Evolutionary conservation across 768 basidiomycete species (phyloP).

Genomic region (Phlebiopsis flavidoalba): DNA sequence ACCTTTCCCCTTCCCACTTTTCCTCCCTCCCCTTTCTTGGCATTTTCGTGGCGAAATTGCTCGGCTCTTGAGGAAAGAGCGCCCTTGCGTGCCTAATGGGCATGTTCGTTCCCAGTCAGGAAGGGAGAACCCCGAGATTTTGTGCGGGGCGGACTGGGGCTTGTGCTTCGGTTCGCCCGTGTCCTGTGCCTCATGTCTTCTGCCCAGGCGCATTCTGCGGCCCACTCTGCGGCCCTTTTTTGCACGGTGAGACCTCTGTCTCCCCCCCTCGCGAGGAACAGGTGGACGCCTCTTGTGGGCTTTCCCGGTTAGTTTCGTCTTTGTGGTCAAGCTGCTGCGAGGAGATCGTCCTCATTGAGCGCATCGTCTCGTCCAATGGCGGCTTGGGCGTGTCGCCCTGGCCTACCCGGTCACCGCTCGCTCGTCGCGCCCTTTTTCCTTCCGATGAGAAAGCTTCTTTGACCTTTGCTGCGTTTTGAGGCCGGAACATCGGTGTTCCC

Average conservation of each 20-base stretch:
- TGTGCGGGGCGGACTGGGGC: slow-evolving; percentile 43
- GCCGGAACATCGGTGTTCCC: slow-evolving; percentile 21
- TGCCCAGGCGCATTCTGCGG: slow-evolving; percentile 16
- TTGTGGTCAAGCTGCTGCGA: slow-evolving; percentile 71
- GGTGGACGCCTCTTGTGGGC: slow-evolving; percentile 45
- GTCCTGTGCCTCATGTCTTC: slow-evolving; percentile 55
- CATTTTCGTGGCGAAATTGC: slow-evolving; percentile 39
- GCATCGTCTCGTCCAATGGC: slow-evolving; percentile 45
- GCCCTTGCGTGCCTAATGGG: slow-evolving; percentile 62
- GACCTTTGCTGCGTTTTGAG: slow-evolving; percentile 54
- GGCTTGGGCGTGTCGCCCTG: slow-evolving; percentile 26
- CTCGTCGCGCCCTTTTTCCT: no score
- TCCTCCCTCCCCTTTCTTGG: no score
- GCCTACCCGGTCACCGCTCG: slow-evolving; percentile 9
- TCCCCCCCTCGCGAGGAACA: no score
- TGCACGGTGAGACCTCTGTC: slow-evolving; percentile 32
- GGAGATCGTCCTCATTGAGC: slow-evolving; percentile 70
- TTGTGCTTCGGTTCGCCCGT: slow-evolving; percentile 68
- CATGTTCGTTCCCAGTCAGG: background rate
- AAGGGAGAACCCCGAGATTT: background rate
- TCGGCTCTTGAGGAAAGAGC: slow-evolving; percentile 60
- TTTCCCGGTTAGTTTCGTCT: slow-evolving; percentile 43
- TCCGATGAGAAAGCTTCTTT: slow-evolving; percentile 44
- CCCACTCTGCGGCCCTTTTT: background rate
- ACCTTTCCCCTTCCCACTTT: no score